Evolutionary conservation across 1,284 basidiomycete species (phyloP).

Genomic region (Heterobasidion irregulare): DNA sequence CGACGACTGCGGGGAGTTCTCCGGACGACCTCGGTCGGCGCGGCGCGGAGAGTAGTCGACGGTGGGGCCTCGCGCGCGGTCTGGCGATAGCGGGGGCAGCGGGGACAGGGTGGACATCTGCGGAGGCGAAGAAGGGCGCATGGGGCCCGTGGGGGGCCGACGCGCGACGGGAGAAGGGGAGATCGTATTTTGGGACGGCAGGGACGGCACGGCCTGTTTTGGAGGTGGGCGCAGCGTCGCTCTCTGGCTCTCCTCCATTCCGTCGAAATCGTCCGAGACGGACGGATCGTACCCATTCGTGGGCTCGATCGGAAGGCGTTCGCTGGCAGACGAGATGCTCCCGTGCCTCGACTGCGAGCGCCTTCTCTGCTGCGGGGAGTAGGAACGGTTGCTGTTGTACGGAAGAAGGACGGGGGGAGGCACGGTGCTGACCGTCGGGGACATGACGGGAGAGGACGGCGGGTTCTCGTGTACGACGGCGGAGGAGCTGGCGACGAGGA

Average conservation of each 20-base stretch:
- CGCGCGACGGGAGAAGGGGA: constrained; percentile 24
- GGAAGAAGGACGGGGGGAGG: constrained; percentile 38
- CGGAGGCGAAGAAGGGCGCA: constrained; percentile 16
- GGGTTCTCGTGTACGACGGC: constrained; percentile 48
- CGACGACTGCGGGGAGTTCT: not conserved
- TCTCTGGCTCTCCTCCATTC: constrained; percentile 41
- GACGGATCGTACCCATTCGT: constrained; percentile 61
- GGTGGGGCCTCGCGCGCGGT: constrained; percentile 20
- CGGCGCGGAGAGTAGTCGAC: constrained; percentile 14
- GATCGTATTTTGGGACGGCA: constrained; percentile 7
- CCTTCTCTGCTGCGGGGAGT: constrained; percentile 20
- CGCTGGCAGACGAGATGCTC: constrained; percentile 63
- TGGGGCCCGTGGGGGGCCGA: constrained; percentile 14
- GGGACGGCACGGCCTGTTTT: constrained; percentile 17
- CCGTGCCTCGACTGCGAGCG: constrained; percentile 52
- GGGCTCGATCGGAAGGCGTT: constrained; percentile 42
- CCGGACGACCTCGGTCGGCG: constrained; percentile 7
- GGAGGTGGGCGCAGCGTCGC: constrained; percentile 26
- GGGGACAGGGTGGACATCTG: constrained; percentile 18
- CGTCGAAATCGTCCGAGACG: constrained; percentile 53
- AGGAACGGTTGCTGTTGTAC: constrained; percentile 16
- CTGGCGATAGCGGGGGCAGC: constrained; percentile 32
- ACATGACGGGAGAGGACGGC: constrained; percentile 25
- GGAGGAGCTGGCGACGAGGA: constrained; percentile 63
- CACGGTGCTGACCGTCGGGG: constrained; percentile 38